A percentile compares a stretch with the other conserved stretches of the same genome.
phyloP scores from a whole-genome alignment of 768 basidiomycete species.

The Podaxis pistillaris region DNA sequence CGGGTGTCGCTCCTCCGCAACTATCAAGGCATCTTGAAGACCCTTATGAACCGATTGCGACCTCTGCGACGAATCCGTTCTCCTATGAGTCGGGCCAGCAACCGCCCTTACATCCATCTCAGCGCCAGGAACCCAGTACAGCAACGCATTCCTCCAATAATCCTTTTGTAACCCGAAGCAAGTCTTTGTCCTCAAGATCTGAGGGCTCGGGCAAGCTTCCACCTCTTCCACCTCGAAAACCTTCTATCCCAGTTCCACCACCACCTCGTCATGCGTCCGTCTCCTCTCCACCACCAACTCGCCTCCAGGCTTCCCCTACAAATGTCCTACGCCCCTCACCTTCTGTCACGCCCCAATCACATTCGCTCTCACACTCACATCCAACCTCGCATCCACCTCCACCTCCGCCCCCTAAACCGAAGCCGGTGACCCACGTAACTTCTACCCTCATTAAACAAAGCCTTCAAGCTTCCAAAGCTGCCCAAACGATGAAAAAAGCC shows the following conservation, averaged over 20 bases:
- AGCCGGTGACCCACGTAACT: slow-evolving; percentile 42
- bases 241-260: slow-evolving; percentile 32
- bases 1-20: slow-evolving; percentile 10
- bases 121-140: slow-evolving; percentile 23
- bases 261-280: slow-evolving; percentile 38
- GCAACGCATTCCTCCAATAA: slow-evolving; percentile 30
- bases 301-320: slow-evolving; percentile 19
- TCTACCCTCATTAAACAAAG: slow-evolving; percentile 72
- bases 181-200: slow-evolving; percentile 16
- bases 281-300: slow-evolving; percentile 18
- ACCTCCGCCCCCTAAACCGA: slow-evolving; percentile 18
- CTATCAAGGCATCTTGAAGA: not conserved
- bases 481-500: slow-evolving; percentile 65
- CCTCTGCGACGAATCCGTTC: slow-evolving; percentile 16
- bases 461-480: slow-evolving; percentile 70
- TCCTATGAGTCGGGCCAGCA: slow-evolving; percentile 19
- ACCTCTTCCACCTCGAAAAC: slow-evolving; percentile 53
- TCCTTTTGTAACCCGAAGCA: slow-evolving; percentile 33
- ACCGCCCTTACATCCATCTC: slow-evolving; percentile 28
- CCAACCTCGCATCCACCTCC: slow-evolving; percentile 16
- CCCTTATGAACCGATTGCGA: not conserved
- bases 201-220: slow-evolving; percentile 31
- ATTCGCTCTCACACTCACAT: slow-evolving; percentile 14
- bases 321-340: slow-evolving; percentile 1
- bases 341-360: slow-evolving; percentile 18